phyloP scores from a whole-genome alignment of 2,329 filamentous ascomycete species.

The Alternaria conjuncta region DNA sequence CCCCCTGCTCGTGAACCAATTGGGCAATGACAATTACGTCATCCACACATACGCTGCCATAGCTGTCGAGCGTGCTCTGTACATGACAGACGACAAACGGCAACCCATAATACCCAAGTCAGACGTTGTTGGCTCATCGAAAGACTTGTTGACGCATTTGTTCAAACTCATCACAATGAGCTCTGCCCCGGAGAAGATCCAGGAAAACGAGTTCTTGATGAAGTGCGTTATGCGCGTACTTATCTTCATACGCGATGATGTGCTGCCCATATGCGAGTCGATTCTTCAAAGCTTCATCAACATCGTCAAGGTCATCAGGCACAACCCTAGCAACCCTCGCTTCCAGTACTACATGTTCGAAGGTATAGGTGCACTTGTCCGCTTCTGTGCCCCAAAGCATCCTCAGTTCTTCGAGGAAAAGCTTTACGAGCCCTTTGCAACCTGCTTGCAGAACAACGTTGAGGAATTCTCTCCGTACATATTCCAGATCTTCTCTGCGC shows the following conservation, averaged over 20 bases:
- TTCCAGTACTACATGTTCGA: slow-evolving; percentile 99
- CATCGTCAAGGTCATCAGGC: slow-evolving; percentile 90
- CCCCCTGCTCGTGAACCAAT: slow-evolving; percentile 86
- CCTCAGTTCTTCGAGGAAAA: slow-evolving; percentile 78
- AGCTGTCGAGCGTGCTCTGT: slow-evolving; percentile 90
- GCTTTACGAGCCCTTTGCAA: slow-evolving; percentile 83
- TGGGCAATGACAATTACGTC: slow-evolving; percentile 90
- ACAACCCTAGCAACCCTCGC: slow-evolving; percentile 94
- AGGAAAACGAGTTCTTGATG: slow-evolving; percentile 99
- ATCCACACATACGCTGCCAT: slow-evolving; percentile 98
- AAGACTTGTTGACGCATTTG: slow-evolving; percentile 85
- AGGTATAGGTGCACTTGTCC: slow-evolving; percentile 86
- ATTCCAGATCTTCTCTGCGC: slow-evolving; percentile 90
- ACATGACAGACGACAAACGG: slow-evolving; percentile 76
- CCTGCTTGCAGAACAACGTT: slow-evolving; percentile 80
- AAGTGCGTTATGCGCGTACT: slow-evolving; percentile 97
- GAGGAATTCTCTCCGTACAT: slow-evolving; percentile 96
- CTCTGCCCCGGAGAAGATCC: slow-evolving; percentile 84
- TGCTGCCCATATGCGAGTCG: slow-evolving; percentile 74
- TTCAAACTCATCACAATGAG: slow-evolving; percentile 92
- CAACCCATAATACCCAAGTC: slow-evolving; percentile 79
- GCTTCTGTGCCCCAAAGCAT: slow-evolving; percentile 72
- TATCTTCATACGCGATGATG: slow-evolving; percentile 87
- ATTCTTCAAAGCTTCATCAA: slow-evolving; percentile 84
- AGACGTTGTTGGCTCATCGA: slow-evolving; percentile 80